These are phyloP conservation scores for Claviceps arundinis DNA, from an alignment of 2,329 filamentous ascomycete genomes.

Conservation along the genomic window DNA sequence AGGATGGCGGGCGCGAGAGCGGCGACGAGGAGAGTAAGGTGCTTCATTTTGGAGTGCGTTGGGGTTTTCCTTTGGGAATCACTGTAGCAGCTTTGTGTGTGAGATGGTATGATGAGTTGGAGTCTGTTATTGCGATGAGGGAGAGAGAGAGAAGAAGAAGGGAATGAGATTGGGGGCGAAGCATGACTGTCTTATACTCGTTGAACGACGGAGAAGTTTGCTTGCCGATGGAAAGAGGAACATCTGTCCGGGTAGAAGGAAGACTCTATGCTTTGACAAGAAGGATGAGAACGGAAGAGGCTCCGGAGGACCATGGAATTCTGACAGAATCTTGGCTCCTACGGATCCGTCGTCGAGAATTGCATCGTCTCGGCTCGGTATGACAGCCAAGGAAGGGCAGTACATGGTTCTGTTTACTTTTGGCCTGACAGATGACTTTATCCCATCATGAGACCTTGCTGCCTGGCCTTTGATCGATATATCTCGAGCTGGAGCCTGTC, in stretches of 20 bases:
- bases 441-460: too few relatives aligned
- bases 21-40: not conserved
- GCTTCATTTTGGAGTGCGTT: not conserved
- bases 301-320: too few relatives aligned
- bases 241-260: too few relatives aligned
- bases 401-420: too few relatives aligned
- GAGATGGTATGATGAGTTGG: not conserved
- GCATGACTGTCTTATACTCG: not conserved
- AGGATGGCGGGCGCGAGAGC: not conserved
- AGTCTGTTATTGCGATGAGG: not conserved
- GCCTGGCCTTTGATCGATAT: too few relatives aligned
- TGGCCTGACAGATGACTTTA: too few relatives aligned
- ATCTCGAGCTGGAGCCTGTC: too few relatives aligned
- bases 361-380: too few relatives aligned
- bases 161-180: not conserved
- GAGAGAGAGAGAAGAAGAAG: not conserved
- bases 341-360: too few relatives aligned
- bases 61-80: not conserved
- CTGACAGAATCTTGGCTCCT: too few relatives aligned
- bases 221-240: not conserved
- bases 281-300: not conserved
- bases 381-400: too few relatives aligned
- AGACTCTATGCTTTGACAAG: not conserved
- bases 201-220: not conserved
- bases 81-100: not conserved